phyloP scores from a whole-genome alignment of 2,329 filamentous ascomycete genomes.

The Beauveria medogensis region DNA sequence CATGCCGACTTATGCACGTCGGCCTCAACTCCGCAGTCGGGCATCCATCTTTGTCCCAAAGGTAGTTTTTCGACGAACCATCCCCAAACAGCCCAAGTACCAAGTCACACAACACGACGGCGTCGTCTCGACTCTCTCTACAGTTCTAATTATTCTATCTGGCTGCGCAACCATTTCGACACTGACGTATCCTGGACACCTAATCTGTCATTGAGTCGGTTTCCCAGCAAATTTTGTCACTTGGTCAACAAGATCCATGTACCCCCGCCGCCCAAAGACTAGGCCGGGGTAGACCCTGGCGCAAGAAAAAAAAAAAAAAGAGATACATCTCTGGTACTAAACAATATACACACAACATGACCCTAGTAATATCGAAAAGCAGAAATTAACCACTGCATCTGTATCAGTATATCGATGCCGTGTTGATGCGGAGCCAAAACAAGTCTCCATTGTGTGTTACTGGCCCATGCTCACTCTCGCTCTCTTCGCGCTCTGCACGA shows the following conservation, averaged over 20 bases:
- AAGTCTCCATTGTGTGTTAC: background rate
- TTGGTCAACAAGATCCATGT: constrained; percentile 8
- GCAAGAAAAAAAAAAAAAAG: background rate
- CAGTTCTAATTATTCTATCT: background rate
- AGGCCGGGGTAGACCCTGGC: background rate
- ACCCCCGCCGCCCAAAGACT: constrained; percentile 3
- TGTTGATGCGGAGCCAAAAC: constrained; percentile 10
- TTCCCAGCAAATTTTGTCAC: background rate
- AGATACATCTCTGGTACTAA: background rate
- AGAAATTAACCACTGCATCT: background rate
- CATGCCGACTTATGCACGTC: constrained; percentile 6
- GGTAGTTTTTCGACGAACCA: background rate
- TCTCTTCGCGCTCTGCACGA: background rate
- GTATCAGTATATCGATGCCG: background rate
- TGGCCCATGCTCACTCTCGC: constrained; percentile 5
- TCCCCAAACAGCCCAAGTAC: background rate
- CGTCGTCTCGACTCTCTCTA: background rate
- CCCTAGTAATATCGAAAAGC: background rate
- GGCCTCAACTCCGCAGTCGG: constrained; percentile 10
- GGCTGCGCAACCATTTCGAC: background rate
- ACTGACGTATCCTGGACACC: background rate
- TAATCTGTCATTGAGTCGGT: background rate
- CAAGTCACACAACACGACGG: background rate
- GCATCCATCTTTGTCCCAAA: background rate
- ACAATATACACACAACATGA: background rate